phyloP scores from a whole-genome alignment of 148 eudicot genomes.

The Nepenthes gracilis region DNA sequence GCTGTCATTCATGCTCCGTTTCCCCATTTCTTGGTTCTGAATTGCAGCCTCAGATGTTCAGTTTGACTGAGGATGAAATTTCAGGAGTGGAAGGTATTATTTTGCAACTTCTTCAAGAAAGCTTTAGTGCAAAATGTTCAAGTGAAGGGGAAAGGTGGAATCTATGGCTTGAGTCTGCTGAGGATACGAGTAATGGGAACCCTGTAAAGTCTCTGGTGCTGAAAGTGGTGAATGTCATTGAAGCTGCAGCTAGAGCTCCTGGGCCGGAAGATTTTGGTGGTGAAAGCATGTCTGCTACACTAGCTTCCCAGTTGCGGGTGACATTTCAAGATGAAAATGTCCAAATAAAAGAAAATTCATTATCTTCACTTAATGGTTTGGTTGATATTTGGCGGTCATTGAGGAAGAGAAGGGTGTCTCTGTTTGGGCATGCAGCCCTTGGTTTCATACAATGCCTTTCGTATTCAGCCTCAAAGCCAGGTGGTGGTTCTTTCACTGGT shows the following conservation, averaged over 20 bases:
- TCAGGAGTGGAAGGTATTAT: conserved; percentile 40
- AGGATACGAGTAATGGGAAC: conserved; percentile 19
- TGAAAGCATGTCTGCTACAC: conserved; percentile 39
- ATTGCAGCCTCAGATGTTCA: conserved; percentile 42
- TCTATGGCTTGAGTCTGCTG: conserved; percentile 17
- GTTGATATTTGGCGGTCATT: conserved; percentile 84
- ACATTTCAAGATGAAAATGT: conserved; percentile 31
- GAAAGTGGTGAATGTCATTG: conserved; percentile 53
- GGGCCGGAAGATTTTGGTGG: conserved; percentile 59
- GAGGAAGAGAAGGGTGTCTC: conserved; percentile 77
- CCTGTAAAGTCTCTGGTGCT: conserved; percentile 29
- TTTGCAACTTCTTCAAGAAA: conserved; percentile 32
- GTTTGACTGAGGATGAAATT: conserved; percentile 60
- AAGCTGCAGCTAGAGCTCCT: conserved; percentile 73
- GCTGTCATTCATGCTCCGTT: conserved; percentile 41
- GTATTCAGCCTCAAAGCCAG: conserved; percentile 42
- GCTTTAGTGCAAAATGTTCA: conserved; percentile 14
- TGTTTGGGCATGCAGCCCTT: conserved; percentile 91
- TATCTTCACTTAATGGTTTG: conserved; percentile 40
- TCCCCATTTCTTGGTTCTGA: conserved; percentile 49
- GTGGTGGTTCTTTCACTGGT: conserved; percentile 29
- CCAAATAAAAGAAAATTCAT: conserved; percentile 26
- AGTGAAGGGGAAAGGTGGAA: conserved; percentile 19
- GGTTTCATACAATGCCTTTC: conserved; percentile 72
- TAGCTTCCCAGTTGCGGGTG: conserved; percentile 60